Conservation (phyloP, 129 eudicot genomes). For the Apium graveolens region DNA sequence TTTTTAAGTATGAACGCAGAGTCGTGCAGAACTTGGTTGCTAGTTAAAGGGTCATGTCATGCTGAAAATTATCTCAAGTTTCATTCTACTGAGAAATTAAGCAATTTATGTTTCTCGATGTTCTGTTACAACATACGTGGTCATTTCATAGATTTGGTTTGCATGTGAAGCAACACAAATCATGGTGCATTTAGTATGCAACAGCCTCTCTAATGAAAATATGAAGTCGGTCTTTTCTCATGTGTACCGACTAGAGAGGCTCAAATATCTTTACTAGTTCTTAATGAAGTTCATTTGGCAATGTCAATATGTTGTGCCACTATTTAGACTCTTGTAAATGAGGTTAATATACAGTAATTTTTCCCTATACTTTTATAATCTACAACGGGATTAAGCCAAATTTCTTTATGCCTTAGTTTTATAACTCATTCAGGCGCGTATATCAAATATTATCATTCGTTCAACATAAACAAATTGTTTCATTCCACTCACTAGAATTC, state of each 20-base stretch:
- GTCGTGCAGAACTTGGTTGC: background rate
- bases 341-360: background rate
- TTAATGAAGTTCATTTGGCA: background rate
- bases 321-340: background rate
- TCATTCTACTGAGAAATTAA: background rate
- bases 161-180: background rate
- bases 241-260: background rate
- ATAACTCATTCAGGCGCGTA: background rate
- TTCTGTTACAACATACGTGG: background rate
- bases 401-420: background rate
- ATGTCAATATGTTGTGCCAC: background rate
- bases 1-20: background rate
- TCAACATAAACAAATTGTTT: background rate
- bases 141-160: background rate
- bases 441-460: background rate
- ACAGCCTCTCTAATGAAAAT: background rate
- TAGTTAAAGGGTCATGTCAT: background rate
- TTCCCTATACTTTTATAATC: background rate
- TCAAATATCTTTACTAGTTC: background rate
- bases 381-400: background rate
- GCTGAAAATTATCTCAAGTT: background rate
- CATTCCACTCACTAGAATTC: background rate
- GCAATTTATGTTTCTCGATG: background rate
- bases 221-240: background rate
- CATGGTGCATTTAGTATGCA: background rate